Evolutionary conservation across 2,329 filamentous ascomycete species (phyloP), one percentile per base, ranked within the genome.

Genomic region (Aspergillus sp.): DNA sequence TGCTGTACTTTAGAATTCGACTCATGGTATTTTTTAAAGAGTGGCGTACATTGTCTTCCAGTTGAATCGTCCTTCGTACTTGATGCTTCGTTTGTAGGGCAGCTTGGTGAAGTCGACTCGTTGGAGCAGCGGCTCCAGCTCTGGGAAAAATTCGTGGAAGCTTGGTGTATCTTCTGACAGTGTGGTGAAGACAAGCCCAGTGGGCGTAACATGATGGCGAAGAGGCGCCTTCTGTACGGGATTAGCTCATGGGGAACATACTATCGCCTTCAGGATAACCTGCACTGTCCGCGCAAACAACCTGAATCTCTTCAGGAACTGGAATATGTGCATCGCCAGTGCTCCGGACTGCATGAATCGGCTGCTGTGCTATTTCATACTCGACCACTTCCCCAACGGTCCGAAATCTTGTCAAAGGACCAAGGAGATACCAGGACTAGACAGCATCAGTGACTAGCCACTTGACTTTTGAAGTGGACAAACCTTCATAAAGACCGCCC

Each of bases 31-130:
- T 12, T 11, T 3, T 3, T 19, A 19, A 9, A 5, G 7, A 6
- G 11, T 5, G 9, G 11, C 37, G 56, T 68, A 79, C 81, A 84
- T 84, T 0, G 82, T 84, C 65, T 84, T 84, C 82, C 82, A 84
- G 66, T 85, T 85, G 73, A 85, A 84, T 0, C 76, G 75, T 3
- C 83, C 82, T 51, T 80, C 76, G 55, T 85, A 85, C n/a, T 76
- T 77, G 61, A 85, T 81, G 44, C 79, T 81, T 21, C 78, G 76
- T 3, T 81, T 75, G 61, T 83, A 75, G 0, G 81, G 81, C 2
- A 83, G 72, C 55, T 79, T 75, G 4, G 81, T 83, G 64, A 85
- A 85, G 57, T 85, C 80, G 3, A 84, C 80, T 43, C 69, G 76
- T 2, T 73, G 72, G 1, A 83, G 74, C 3, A 84, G 60, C 2